Evolutionary conservation across 352 stramenopile genomes (phyloP).

Genomic region (Phytophthora lateralis): DNA sequence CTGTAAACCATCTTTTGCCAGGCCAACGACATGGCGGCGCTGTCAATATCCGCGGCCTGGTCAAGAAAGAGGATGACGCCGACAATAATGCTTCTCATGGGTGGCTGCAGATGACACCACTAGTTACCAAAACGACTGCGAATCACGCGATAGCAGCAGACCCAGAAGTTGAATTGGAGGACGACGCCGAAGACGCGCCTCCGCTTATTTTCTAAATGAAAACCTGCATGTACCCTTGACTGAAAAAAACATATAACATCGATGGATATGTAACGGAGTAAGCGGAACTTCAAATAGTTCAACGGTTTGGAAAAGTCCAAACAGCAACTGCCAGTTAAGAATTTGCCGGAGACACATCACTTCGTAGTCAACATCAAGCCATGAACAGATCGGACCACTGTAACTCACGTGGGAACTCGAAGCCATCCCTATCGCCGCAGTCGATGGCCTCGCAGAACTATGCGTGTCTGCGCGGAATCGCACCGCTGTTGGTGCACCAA

Average conservation of each 20-base stretch:
- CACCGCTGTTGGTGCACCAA: no score
- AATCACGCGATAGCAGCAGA: not conserved
- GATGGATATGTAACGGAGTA: no score
- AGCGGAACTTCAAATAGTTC: not conserved
- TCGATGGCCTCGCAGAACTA: no score
- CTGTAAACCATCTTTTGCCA: constrained; percentile 9
- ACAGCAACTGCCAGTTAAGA: no score
- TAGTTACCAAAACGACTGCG: constrained; percentile 32
- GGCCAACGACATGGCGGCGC: constrained; percentile 5
- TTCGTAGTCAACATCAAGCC: no score
- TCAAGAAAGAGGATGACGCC: constrained; percentile 25
- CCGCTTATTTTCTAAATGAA: constrained; percentile 34
- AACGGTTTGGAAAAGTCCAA: no score
- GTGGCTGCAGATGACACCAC: constrained; percentile 23
- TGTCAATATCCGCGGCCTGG: constrained; percentile 34
- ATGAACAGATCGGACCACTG: no score
- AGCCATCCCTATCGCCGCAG: no score
- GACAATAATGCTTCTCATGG: constrained; percentile 8
- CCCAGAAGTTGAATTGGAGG: constrained; percentile 12
- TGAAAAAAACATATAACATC: no score
- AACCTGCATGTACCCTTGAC: not conserved
- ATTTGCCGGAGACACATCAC: no score
- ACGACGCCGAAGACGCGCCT: constrained; percentile 32
- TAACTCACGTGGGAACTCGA: no score
- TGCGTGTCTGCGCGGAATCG: no score